These are phyloP conservation scores for Sporothrix luriei DNA, from an alignment of 2,329 filamentous ascomycete genomes.

Conservation along the genomic window DNA sequence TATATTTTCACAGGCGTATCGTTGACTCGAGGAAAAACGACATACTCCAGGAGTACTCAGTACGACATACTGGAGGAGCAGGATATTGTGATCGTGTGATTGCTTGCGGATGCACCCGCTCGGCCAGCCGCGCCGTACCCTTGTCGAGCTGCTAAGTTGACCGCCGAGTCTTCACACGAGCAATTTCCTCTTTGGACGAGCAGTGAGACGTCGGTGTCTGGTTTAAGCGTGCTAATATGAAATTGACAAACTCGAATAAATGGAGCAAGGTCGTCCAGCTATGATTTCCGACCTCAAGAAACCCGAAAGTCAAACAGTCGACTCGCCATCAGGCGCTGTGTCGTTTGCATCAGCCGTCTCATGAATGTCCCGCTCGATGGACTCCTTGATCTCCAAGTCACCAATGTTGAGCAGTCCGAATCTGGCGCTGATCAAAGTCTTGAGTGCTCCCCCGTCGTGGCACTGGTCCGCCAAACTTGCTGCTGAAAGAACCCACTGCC, in stretches of 20 bases:
- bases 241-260: background rate
- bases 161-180: conserved; percentile 10
- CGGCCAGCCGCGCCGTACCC: conserved; percentile 5
- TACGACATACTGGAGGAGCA: background rate
- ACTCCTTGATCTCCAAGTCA: conserved; percentile 32
- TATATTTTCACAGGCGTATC: no score
- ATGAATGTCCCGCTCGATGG: conserved; percentile 24
- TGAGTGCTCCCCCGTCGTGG: conserved; percentile 56
- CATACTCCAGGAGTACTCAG: background rate
- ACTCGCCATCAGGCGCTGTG: background rate
- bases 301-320: background rate
- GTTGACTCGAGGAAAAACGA: no score
- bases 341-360: background rate
- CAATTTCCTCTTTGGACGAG: conserved; percentile 12
- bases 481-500: conserved; percentile 64
- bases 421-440: conserved; percentile 49
- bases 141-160: conserved; percentile 9
- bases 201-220: conserved; percentile 22
- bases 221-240: background rate
- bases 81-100: conserved; percentile 1
- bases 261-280: background rate
- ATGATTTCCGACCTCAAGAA: background rate
- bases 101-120: conserved; percentile 15
- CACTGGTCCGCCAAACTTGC: conserved; percentile 63
- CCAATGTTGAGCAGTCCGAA: conserved; percentile 47